phyloP scores from a whole-genome alignment of 1,139 yeast genomes.

The Yamadazyma dendronema region DNA sequence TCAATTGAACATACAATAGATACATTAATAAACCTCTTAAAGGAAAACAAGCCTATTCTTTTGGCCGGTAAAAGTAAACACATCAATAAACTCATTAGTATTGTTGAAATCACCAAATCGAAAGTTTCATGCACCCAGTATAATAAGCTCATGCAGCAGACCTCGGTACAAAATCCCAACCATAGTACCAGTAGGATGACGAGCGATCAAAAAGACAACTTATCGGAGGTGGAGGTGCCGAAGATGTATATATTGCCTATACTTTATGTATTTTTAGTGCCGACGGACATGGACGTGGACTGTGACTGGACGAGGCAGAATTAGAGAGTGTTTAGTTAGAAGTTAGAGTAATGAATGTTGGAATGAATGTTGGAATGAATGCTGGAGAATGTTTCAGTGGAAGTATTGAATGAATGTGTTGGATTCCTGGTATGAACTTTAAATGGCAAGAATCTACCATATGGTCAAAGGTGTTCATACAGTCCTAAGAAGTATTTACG shows the following conservation, averaged over 20 bases:
- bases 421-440: no score
- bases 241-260: constrained; percentile 13
- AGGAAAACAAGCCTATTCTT: constrained; percentile 5
- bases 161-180: constrained; percentile 11
- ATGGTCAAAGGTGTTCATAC: no score
- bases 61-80: constrained; percentile 11
- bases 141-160: constrained; percentile 14
- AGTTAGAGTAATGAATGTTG: no score
- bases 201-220: constrained; percentile 4
- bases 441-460: no score
- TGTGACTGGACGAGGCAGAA: constrained; percentile 14
- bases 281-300: constrained; percentile 6
- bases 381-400: no score
- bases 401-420: no score
- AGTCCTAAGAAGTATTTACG: no score
- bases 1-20: constrained; percentile 12
- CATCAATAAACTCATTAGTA: constrained; percentile 13
- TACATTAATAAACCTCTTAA: constrained; percentile 7
- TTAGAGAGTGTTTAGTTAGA: no score
- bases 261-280: constrained; percentile 13
- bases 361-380: no score
- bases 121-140: constrained; percentile 11
- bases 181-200: constrained; percentile 5
- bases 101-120: constrained; percentile 15
- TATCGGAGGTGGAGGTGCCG: constrained; percentile 5